These are phyloP conservation scores for Talaromyces adpressus DNA, from an alignment of 495 filamentous ascomycete species.

Conservation along the genomic window DNA sequence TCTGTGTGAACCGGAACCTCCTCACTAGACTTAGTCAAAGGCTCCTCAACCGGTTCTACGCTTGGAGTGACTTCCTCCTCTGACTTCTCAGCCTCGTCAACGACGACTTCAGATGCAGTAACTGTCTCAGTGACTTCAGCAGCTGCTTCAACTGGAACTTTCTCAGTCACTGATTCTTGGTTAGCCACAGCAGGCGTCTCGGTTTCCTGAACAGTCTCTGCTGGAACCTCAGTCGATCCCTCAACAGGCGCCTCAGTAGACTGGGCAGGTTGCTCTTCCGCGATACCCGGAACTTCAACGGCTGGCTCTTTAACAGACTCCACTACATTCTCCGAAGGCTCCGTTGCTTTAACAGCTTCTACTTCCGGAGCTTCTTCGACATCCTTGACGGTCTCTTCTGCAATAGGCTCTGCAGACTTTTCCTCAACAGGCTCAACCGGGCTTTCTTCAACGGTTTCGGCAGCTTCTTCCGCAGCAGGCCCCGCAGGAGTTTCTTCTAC, in stretches of 20 bases:
- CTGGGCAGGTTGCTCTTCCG: conserved; percentile 7
- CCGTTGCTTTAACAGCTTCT: neutral
- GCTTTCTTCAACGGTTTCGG: conserved; percentile 6
- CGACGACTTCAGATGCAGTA: neutral
- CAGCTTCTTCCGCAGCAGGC: conserved; percentile 11
- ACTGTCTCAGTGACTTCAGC: neutral
- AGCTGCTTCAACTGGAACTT: neutral
- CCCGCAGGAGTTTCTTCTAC: conserved; percentile 12
- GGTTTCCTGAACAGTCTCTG: conserved; percentile 8
- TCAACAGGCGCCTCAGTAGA: conserved; percentile 7
- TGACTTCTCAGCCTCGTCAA: neutral
- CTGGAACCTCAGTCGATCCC: conserved; percentile 1
- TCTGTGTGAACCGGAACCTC: neutral
- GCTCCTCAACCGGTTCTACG: neutral
- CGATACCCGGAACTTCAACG: conserved; percentile 5
- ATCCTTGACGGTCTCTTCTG: neutral
- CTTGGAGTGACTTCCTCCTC: neutral
- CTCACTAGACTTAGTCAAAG: neutral
- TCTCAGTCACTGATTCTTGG: neutral
- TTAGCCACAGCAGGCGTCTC: conserved; percentile 2
- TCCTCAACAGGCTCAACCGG: conserved; percentile 6
- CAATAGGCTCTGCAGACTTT: conserved; percentile 5
- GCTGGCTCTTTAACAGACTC: conserved; percentile 2
- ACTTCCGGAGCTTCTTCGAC: conserved; percentile 11
- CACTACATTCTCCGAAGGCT: neutral